phyloP scores from a whole-genome alignment of 441 rosid species.

The Bruguiera hainesii region DNA sequence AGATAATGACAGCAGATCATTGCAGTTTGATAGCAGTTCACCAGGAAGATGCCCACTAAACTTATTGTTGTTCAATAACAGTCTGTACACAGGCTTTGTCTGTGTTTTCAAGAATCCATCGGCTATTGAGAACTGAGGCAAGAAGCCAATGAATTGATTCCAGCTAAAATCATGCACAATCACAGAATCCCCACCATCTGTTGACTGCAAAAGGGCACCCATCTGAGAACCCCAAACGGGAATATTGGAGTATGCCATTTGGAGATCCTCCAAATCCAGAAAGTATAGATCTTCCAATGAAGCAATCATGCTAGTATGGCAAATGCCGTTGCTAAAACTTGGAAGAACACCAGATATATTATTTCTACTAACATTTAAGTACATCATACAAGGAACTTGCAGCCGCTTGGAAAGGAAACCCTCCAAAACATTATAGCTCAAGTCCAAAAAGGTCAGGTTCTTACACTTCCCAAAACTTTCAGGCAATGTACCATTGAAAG shows the following conservation, averaged over 20 bases:
- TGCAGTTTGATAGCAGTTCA: constrained; percentile 37
- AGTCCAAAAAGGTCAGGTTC: constrained; percentile 58
- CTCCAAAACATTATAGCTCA: constrained; percentile 51
- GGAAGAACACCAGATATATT: constrained; percentile 47
- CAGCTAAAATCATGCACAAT: constrained; percentile 59
- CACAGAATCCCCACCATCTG: constrained; percentile 10
- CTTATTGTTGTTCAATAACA: constrained; percentile 49
- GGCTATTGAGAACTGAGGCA: constrained; percentile 49
- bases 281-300: constrained; percentile 19
- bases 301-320: constrained; percentile 25
- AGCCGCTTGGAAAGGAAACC: constrained; percentile 48
- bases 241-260: constrained; percentile 31
- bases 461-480: constrained; percentile 39
- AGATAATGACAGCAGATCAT: constrained; percentile 37
- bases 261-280: constrained; percentile 34
- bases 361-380: constrained; percentile 56
- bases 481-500: constrained; percentile 38
- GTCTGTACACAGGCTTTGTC: constrained; percentile 33
- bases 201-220: constrained; percentile 13
- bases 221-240: constrained; percentile 35
- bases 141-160: constrained; percentile 44
- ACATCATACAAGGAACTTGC: constrained; percentile 55
- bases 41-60: constrained; percentile 41
- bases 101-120: constrained; percentile 28
- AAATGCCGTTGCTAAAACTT: constrained; percentile 30